Conservation (phyloP, 2,329 filamentous ascomycete genomes). For the Talaromyces sp. region DNA sequence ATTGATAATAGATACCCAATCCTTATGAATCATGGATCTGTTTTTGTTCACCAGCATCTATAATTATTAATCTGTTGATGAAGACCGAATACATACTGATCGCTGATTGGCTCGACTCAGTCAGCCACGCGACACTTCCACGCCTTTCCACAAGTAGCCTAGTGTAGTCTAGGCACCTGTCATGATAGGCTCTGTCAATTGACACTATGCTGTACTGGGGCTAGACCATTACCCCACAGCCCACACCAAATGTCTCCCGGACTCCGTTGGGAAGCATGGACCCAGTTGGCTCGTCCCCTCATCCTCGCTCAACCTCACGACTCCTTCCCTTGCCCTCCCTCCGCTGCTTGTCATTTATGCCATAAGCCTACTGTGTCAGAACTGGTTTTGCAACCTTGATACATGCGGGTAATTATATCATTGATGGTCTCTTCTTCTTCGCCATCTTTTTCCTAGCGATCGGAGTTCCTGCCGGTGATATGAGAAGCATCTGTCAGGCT, state of each 20-base stretch:
- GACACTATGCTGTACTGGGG: background rate
- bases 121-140: background rate
- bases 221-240: background rate
- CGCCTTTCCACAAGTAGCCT: background rate
- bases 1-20: background rate
- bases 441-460: background rate
- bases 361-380: background rate
- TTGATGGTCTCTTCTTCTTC: background rate
- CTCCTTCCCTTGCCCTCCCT: background rate
- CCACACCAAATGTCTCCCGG: background rate
- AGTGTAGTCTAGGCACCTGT: background rate
- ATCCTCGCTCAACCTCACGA: background rate
- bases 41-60: background rate
- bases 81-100: background rate
- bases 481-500: background rate
- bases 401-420: background rate
- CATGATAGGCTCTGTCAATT: background rate
- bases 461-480: background rate
- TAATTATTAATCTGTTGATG: too few species aligned
- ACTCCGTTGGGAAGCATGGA: background rate
- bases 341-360: background rate
- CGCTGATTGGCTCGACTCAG: conserved; percentile 2
- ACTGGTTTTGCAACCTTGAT: background rate
- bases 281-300: background rate
- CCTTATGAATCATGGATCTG: background rate